A percentile compares a stretch with the other conserved stretches of the same genome.
Evolutionary conservation across 2,329 filamentous ascomycete genomes (phyloP).

Genomic region (Beauveria pseudobassiana): DNA sequence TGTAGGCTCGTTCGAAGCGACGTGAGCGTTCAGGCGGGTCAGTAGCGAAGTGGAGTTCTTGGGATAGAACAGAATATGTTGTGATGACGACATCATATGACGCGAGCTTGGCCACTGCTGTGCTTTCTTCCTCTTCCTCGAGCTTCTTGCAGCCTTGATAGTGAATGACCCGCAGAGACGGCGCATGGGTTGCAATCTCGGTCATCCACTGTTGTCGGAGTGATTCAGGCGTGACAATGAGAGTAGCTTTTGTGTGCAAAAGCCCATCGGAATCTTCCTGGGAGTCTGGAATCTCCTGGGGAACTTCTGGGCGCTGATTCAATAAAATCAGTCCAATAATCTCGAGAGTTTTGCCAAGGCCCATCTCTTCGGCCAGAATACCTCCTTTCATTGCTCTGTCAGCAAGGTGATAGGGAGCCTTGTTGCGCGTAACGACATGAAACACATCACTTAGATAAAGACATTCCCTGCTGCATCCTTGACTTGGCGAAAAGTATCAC

Average conservation of each 20-base stretch:
- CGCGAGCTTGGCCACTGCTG: conserved; percentile 37
- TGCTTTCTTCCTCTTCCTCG: conserved; percentile 27
- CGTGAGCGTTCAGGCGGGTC: conserved; percentile 61
- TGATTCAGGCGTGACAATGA: conserved; percentile 53
- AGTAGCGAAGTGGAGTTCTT: conserved; percentile 71
- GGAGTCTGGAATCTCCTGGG: conserved; percentile 1
- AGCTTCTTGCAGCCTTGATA: conserved; percentile 44
- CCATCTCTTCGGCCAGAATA: conserved; percentile 76
- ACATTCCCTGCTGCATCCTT: conserved; percentile 25
- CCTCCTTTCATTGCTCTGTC: conserved; percentile 46
- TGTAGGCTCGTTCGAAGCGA: conserved; percentile 58
- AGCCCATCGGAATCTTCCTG: conserved; percentile 23
- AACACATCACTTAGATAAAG: conserved; percentile 57
- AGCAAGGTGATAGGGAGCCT: conserved; percentile 32
- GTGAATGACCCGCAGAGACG: conserved; percentile 45
- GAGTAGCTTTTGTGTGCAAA: conserved; percentile 44
- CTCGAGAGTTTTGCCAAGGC: conserved; percentile 73
- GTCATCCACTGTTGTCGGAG: conserved; percentile 54
- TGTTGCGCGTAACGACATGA: conserved; percentile 47
- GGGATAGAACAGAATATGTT: conserved; percentile 63
- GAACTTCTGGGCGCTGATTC: conserved; percentile 39
- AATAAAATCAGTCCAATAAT: conserved; percentile 62
- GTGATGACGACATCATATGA: conserved; percentile 54
- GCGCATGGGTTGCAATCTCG: conserved; percentile 52
- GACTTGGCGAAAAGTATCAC: conserved; percentile 25